A percentile compares a stretch with the other conserved stretches of the same genome.
Evolutionary conservation across 768 basidiomycete genomes (phyloP).

Genomic region (Mycena epipterygia): DNA sequence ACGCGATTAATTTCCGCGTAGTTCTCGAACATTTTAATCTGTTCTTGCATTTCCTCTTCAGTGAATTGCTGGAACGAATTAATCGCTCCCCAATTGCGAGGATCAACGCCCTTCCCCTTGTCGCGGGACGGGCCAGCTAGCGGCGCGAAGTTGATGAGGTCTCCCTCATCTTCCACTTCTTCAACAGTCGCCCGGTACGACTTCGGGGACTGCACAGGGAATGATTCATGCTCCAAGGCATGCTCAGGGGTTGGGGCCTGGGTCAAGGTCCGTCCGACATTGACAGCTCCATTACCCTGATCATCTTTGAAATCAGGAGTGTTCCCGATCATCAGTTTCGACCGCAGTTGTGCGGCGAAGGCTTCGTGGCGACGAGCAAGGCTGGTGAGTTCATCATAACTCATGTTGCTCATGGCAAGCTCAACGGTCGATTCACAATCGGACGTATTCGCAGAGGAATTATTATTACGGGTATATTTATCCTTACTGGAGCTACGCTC

Average conservation of each 20-base stretch:
- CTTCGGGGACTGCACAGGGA: neutral
- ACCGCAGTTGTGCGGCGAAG: neutral
- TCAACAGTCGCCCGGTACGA: neutral
- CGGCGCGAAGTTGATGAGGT: neutral
- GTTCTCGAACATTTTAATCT: neutral
- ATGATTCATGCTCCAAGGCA: no score
- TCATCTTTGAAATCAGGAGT: neutral
- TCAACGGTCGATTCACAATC: neutral
- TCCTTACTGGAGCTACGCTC: neutral
- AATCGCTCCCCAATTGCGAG: constrained; percentile 15
- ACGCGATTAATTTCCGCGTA: constrained; percentile 8
- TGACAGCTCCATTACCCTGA: neutral
- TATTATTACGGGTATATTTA: neutral
- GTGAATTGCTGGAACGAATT: neutral
- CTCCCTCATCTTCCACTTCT: constrained; percentile 13
- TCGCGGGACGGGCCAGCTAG: constrained; percentile 7
- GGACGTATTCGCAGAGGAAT: neutral
- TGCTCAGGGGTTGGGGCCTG: neutral
- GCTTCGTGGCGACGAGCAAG: neutral
- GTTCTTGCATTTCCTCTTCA: neutral
- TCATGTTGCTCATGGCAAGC: neutral
- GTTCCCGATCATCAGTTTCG: neutral
- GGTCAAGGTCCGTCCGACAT: neutral
- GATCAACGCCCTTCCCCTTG: constrained; percentile 21
- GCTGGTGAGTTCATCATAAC: neutral